Base-by-base conservation (phyloP, 2,329 filamentous ascomycete species). In the Aspergillus sp. region DNA sequence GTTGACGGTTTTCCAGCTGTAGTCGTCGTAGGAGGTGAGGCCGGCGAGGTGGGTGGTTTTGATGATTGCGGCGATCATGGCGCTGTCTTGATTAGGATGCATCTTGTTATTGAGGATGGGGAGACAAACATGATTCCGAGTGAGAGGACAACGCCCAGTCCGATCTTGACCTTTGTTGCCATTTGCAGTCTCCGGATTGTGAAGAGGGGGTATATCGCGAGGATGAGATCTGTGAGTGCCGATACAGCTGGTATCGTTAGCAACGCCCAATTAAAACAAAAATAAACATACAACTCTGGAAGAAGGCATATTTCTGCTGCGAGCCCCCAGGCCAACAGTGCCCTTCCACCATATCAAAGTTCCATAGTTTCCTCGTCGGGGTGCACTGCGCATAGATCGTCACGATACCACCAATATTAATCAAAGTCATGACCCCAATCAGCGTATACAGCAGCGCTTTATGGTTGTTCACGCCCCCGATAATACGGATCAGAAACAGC, bases 51-150 rank as follows among this genome's bases (percentile, higher is more conserved):
- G 33, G 22, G 39, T 53, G 3, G 60, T 59, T 41, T 61, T 61
- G 30, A 61, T 24, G 20, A 61, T 61, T 1, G 60, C 60, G 20
- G 60, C 60, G 7, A 53, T 24, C 60, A 61, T 61, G n/a, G 60
- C 60, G 12, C 60, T 61, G 30, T 5, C n/a, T 8, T 20, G 6
- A 5, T 30, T 39, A 34, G 19, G 11, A 6, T 11, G 27, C 0
- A 17, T 2, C 1, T 44, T 19, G 8, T 1, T 15, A 33, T 9
- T 2, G 8, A 15, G 15, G 9, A 41, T 42, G 27, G 15, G 15
- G 8, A 5, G 17, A 57, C 57, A 24, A 34, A 61, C 60, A 60
- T 22, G 20, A 61, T 34, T 15, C 60, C 60, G n/a, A 61, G 45
- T 12, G 60, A 61, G n/a, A 61, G 60, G 22, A 61, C 60, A 9